Evolutionary conservation across 345 rosid genomes (phyloP).

Genomic region (Gossypium thurberi): DNA sequence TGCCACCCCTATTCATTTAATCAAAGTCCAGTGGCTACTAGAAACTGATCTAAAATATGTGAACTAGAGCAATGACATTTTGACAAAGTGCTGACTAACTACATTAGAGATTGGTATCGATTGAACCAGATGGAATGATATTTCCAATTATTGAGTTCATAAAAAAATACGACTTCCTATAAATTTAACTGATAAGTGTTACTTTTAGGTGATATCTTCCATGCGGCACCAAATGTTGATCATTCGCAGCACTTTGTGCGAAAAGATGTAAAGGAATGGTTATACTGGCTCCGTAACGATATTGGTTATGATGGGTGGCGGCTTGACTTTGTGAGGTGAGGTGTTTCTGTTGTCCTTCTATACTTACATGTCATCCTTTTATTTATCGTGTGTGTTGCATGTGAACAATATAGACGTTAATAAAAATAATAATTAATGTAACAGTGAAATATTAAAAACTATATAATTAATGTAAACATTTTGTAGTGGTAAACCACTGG

Average conservation of each 20-base stretch:
- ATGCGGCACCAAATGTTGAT: slow-evolving; percentile 50
- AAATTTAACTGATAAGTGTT: background rate
- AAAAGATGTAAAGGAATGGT: slow-evolving; percentile 41
- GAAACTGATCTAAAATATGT: background rate
- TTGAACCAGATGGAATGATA: background rate
- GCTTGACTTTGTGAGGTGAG: slow-evolving; percentile 45
- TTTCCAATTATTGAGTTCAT: background rate
- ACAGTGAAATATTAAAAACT: too few species aligned
- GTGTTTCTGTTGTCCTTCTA: background rate
- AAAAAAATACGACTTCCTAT: background rate
- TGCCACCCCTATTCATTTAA: background rate
- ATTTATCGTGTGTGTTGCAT: too few species aligned
- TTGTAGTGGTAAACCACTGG: too few species aligned
- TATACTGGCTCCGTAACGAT: slow-evolving; percentile 39
- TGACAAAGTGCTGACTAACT: background rate
- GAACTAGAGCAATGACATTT: background rate
- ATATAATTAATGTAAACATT: too few species aligned
- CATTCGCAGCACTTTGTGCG: slow-evolving; percentile 47
- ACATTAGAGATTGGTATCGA: background rate
- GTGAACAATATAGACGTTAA: background rate
- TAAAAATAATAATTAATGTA: too few species aligned
- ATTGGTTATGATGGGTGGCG: slow-evolving; percentile 53
- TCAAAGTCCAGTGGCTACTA: background rate
- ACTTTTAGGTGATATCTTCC: slow-evolving; percentile 41
- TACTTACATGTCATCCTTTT: background rate